Base-by-base conservation (phyloP, 805 yeast species). In the Brettanomyces anomalus region DNA sequence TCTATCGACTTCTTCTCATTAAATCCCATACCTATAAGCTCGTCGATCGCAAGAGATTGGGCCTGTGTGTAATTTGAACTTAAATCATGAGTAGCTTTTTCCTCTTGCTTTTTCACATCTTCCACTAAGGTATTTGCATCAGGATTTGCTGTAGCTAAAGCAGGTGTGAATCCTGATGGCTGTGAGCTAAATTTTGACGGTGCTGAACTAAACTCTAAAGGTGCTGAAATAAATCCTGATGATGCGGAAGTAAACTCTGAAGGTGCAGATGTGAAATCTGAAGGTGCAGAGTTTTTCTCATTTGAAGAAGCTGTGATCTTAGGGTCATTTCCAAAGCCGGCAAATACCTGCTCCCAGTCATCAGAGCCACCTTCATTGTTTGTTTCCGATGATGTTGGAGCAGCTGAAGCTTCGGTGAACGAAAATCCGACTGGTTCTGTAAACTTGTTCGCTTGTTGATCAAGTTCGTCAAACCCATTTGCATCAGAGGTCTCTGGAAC, bases 331-430 rank as follows among this genome's bases (percentile, higher is more conserved):
- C 90, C 89, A 58, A 85, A 84, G 0, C 94, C 95, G 3, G 94
- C 90, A 66, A 88, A 88, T 20, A 88, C 72, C 64, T 86, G 89
- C 55, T 88, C 96, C 97, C 97, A 88, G 60, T 88, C 97, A 54
- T 86, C 95, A 3, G 28, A 33, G 42, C 56, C 66, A 4, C 72
- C 70, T 28, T 70, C 70, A 21, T 46, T 30, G 4, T n/a, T 36
- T 33, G 32, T 38, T 33, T 30, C 40, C 18, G 43, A 43, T 11
- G 42, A 31, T 5, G 28, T 47, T 24, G 44, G 39, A 21, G 41
- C 18, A 15, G 32, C 33, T 4, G 24, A 37, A 11, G 50, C 39
- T 11, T 46, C 50, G 15, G 56, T 38, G 30, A 52, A 54, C 5
- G 62, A 54, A 39, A 58, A 58, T 2, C 60, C 64, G 5, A 50